Base-by-base conservation (phyloP, 2,329 filamentous ascomycete species). In the Xylaria sp. region DNA sequence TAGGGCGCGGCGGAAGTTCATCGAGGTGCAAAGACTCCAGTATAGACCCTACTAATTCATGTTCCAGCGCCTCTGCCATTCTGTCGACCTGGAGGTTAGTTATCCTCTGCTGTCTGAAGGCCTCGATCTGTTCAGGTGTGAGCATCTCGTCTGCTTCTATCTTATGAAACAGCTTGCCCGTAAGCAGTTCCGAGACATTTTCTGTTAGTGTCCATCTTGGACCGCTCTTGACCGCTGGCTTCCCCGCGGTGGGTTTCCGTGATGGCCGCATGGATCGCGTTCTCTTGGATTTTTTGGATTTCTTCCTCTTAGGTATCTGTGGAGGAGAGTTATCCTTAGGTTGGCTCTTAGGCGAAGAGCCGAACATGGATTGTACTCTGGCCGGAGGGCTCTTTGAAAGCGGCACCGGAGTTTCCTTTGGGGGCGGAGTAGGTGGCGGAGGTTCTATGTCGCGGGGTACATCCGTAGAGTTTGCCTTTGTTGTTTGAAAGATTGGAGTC, bases 131-230 rank as follows among this genome's bases (percentile, higher is more conserved):
- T 35, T 80, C 78, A 17, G 84, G 81, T 11, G 84, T 83, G 12
- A 87, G 73, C 77, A 87, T 85, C 74, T 89, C 86, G 54, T 87
- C 83, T 0, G 80, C 85, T 64, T 88, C 84, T 56, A 84, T 78
- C 49, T 80, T 80, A 64, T 79, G 79, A 70, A 88, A 87, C 47
- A 84, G 77, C 45, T 82, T 83, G 17, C 82, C 81, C 43, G 78
- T 83, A 61, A 89, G 80, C 11, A 87, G 76, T 31, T 85, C 85
- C n/a, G 82, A 79, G 68, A 88, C 78, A 64, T 85, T 86, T 54
- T 85, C 83, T 0, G 84, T 79, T 31, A 88, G 72, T 14, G 80
- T 81, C 83, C 84, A 85, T 74, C 81, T 78, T 45, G 82, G 72
- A 21, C 72, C 73, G n/a, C 69, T 71, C 65, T 72, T 76, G 46